Evolutionary conservation across 768 basidiomycete species (phyloP), one percentile per base, ranked within the genome.

Genomic region (Fomitopsis serialis): DNA sequence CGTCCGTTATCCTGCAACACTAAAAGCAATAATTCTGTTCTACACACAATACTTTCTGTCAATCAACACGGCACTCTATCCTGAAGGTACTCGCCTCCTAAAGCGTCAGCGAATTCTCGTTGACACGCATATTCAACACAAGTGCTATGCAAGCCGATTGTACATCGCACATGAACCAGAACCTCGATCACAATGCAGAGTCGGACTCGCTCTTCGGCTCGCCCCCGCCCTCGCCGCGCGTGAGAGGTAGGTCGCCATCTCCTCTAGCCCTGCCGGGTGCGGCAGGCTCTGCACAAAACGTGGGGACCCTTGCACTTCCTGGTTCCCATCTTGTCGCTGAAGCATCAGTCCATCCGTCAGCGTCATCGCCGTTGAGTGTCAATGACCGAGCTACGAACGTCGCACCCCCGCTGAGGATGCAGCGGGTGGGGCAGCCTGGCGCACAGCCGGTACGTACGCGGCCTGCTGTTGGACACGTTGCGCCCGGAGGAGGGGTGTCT

Each of bases 271-370:
- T 87, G 45, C 82, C 84, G 62, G 73, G 76, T 62, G 68, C 70
- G 56, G 56, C 66, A 57, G 62, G 68, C 70, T 70, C 73, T 71
- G 72, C 77, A 84, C 78, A 87, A 87, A 90, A 92, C 81, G 89
- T 92, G 89, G 89, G 88, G 89, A 86, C 89, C 87, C 90, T 90
- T 91, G 89, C 89, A 91, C 89, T 91, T 89, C 87, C 87, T 90
- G 89, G 89, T 82, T 88, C 87, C 88, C 89, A 87, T 76, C 78
- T 74, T 71, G 77, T 75, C 87, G 87, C 87, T 90, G 86, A 91
- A 90, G 78, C 84, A 74, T 79, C 87, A 73, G 78, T 85, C 76
- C 73, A 81, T 76, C 82, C 84, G 81, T 70, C 85, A 89, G 87
- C 81, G 76, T 78, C 77, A 74, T 77, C 78, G 69, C 72, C 76